Evolutionary conservation across 208 protist genomes (phyloP).

Genomic region (Crithidia acanthocephali): DNA sequence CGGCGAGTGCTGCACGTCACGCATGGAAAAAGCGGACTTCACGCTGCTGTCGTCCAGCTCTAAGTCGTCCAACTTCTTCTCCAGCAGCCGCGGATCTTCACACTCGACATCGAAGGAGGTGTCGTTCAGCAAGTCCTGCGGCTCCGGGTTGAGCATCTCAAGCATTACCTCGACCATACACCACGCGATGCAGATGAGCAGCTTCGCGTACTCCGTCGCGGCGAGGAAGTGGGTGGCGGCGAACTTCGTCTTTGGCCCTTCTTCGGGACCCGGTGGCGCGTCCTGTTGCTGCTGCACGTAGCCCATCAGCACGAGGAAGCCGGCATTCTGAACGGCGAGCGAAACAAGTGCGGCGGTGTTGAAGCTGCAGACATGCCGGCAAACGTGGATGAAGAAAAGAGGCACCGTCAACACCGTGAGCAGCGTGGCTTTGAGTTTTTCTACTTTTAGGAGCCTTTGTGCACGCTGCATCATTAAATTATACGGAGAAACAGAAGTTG

Average conservation of each 20-base stretch:
- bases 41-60: not conserved
- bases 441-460: no score
- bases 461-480: no score
- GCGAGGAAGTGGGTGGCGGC: conserved; percentile 12
- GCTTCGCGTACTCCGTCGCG: conserved; percentile 13
- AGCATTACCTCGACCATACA: conserved; percentile 19
- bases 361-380: no score
- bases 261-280: not conserved
- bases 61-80: not conserved
- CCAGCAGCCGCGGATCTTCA: not conserved
- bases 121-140: not conserved
- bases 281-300: conserved; percentile 17
- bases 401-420: no score
- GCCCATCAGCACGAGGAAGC: conserved; percentile 22
- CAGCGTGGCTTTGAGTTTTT: no score
- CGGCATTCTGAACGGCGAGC: conserved; percentile 27
- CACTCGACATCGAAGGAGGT: not conserved
- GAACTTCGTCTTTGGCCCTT: not conserved
- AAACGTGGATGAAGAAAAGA: no score
- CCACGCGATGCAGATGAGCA: conserved; percentile 10
- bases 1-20: not conserved
- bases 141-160: conserved; percentile 5
- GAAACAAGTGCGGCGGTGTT: conserved; percentile 4
- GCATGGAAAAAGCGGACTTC: not conserved
- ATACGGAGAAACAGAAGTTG: no score